Base-by-base conservation (phyloP, 192 early-diverging fungal genomes). In the Rhizophagus prolifer region DNA sequence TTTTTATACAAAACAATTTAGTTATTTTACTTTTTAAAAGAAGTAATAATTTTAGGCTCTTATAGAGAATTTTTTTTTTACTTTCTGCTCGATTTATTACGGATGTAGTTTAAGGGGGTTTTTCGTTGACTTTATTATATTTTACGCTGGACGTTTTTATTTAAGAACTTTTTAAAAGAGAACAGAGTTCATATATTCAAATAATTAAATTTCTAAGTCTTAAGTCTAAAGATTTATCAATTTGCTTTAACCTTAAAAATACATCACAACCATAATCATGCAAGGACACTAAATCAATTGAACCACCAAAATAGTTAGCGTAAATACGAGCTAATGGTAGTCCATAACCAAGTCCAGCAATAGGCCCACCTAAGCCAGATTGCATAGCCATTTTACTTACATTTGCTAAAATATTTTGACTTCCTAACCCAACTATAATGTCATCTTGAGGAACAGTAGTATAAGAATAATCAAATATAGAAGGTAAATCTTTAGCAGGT, bases 241-340 rank as follows among this genome's bases (percentile, higher is more conserved):
- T 96, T 81, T 94, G 94, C 76, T 92, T 93, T 63, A 98, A 83
- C 70, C 91, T 90, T 59, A 98, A 78, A 81, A 96, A 97, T 21
- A 95, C 91, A 83, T 98, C 97, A 72, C 93, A 91, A n/a, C 97
- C 97, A 81, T 95, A 90, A 8, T 94, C 95, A 44, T 90, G 87
- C 64, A 98, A 84, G 21, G 93, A 93, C 59, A 93, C 84, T 36
- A 98, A 80, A 21, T 94, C 91, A 58, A 98, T 85, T 3, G 90
- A 90, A 0, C 97, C 97, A 59, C 94, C 95, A 90, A 98, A 98
- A 73, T 98, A 98, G 44, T 90, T 87, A 26, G 95, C 92, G 83
- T 97, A 97, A 47, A 95, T 88, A 23, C 92, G 83, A 3, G 94
- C 92, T 89, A 95, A 91, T 12, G 95, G 95, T 58, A 98, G 81